Percentiles rank a stretch among this genome's conserved stretches.
Conservation (phyloP, 2,329 filamentous ascomycete genomes). For the Ophiostoma sp. region DNA sequence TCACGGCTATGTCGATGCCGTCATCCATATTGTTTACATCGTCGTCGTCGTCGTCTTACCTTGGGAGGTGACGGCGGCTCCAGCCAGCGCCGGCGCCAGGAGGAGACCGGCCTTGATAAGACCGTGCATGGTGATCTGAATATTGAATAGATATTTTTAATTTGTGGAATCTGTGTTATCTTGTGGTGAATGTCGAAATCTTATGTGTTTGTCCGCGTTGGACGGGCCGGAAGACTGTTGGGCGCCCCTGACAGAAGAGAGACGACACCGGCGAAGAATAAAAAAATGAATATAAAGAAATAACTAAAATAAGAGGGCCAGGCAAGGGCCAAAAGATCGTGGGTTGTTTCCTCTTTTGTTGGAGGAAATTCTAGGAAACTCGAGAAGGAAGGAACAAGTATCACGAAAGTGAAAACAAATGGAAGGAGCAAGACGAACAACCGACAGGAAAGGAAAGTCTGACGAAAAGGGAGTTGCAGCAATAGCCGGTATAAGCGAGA, state of each 20-base stretch:
- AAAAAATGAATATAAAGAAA: not conserved
- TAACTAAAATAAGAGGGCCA: not conserved
- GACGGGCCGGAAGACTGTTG: not conserved
- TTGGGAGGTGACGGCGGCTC: conserved; percentile 25
- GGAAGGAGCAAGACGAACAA: conserved; percentile 1
- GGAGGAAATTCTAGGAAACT: conserved; percentile 12
- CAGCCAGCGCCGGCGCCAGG: conserved; percentile 36
- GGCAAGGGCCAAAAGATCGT: conserved; percentile 1
- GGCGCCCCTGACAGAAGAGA: not conserved
- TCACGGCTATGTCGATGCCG: not conserved
- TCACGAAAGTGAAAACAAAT: conserved; percentile 6
- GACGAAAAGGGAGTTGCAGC: not conserved
- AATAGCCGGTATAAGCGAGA: not conserved
- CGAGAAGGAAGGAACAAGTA: conserved; percentile 11
- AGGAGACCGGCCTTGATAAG: conserved; percentile 35
- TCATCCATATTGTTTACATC: not conserved
- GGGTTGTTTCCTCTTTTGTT: conserved; percentile 7
- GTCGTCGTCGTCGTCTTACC: conserved; percentile 22
- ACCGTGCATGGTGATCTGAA: conserved; percentile 33
- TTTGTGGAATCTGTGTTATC: not conserved
- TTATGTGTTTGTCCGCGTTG: not conserved
- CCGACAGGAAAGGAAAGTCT: not conserved
- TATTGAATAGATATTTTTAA: not conserved
- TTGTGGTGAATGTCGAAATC: not conserved
- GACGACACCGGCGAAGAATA: not conserved